Evolutionary conservation across 164 flowering plant species (phyloP).

Genomic region (Magnolia officinalis): DNA sequence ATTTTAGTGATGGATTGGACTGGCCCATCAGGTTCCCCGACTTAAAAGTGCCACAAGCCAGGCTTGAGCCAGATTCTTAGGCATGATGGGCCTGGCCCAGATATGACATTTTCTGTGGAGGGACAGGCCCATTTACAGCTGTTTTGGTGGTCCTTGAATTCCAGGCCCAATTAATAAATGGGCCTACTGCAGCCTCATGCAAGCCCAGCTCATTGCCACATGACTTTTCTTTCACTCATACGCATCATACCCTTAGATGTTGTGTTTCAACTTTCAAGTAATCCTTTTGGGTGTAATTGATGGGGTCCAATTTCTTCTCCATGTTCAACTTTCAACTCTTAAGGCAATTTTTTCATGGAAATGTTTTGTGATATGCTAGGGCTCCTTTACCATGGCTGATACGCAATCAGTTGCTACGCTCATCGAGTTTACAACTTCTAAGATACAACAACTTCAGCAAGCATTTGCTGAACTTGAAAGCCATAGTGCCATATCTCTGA

Average conservation of each 20-base stretch:
- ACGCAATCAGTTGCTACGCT: slow-evolving; percentile 63
- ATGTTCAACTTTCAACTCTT: background rate
- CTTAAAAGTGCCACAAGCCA: too few relatives aligned
- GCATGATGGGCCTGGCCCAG: too few relatives aligned
- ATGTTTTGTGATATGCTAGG: slow-evolving; percentile 10
- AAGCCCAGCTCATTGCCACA: background rate
- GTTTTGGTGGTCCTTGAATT: too few relatives aligned
- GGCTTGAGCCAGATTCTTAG: too few relatives aligned
- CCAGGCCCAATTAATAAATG: too few relatives aligned
- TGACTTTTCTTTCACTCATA: background rate
- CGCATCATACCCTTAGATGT: background rate
- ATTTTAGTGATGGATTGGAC: background rate
- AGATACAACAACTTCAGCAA: slow-evolving; percentile 93
- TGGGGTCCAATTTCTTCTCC: background rate
- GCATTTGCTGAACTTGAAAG: slow-evolving; percentile 96
- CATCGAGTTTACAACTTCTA: slow-evolving; percentile 73
- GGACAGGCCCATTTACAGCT: too few relatives aligned
- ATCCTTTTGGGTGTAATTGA: background rate
- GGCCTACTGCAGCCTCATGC: background rate
- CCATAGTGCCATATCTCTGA: slow-evolving; percentile 78
- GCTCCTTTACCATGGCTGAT: slow-evolving; percentile 56
- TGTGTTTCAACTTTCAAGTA: background rate
- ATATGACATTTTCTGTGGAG: too few relatives aligned
- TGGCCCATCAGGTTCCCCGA: background rate
- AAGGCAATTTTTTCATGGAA: background rate